Evolutionary conservation across 2,329 filamentous ascomycete species (phyloP).

Genomic region (Colletotrichum echinochloae): DNA sequence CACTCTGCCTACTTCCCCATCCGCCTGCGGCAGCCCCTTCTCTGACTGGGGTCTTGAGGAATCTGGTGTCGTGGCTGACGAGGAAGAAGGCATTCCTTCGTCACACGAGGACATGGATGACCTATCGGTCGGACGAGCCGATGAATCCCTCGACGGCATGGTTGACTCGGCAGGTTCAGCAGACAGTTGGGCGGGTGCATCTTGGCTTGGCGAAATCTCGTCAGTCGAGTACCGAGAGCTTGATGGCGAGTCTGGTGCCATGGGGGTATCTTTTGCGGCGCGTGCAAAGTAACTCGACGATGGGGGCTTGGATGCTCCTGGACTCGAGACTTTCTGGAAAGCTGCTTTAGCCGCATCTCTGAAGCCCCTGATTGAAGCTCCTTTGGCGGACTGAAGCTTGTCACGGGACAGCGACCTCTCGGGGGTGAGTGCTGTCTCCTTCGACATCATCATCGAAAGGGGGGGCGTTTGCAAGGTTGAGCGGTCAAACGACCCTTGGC

Average conservation of each 20-base stretch:
- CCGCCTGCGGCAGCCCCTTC: constrained; percentile 45
- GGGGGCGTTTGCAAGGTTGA: constrained; percentile 18
- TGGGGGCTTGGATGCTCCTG: constrained; percentile 37
- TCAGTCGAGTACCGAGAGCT: constrained; percentile 36
- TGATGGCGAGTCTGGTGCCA: constrained; percentile 33
- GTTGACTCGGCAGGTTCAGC: constrained; percentile 16
- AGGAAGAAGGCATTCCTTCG: constrained; percentile 49
- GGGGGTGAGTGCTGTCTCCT: constrained; percentile 13
- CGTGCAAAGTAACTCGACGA: constrained; percentile 34
- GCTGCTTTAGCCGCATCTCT: constrained; percentile 52
- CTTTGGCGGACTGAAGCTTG: constrained; percentile 13
- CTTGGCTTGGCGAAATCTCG: not conserved
- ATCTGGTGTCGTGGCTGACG: constrained; percentile 53
- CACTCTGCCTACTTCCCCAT: constrained; percentile 36
- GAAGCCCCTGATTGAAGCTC: constrained; percentile 43
- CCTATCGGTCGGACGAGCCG: constrained; percentile 33
- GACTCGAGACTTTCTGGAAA: constrained; percentile 44
- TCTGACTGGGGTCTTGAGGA: constrained; percentile 57
- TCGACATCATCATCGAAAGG: not conserved
- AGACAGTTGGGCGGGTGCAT: constrained; percentile 17
- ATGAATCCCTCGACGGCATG: constrained; percentile 31
- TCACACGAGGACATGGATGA: constrained; percentile 51
- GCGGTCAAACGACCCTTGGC: constrained; percentile 22
- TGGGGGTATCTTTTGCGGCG: constrained; percentile 11
- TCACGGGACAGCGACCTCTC: constrained; percentile 19